Evolutionary conservation across 2,329 filamentous ascomycete genomes (phyloP).

Genomic region (Atkinsonella hypoxylon): DNA sequence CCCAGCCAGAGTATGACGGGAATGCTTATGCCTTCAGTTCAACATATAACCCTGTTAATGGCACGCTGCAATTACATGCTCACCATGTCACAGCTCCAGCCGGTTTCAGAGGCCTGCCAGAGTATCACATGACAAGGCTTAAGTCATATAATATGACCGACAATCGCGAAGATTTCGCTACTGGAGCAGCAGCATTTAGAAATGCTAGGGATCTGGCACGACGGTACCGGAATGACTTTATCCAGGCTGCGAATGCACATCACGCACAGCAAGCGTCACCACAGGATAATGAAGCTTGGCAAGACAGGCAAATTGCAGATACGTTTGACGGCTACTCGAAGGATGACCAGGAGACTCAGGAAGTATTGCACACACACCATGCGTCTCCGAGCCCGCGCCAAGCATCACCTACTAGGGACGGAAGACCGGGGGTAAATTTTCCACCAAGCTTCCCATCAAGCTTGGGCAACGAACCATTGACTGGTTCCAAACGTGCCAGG

Average conservation of each 20-base stretch:
- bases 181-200: background rate
- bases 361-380: too few relatives aligned
- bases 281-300: too few relatives aligned
- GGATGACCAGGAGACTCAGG: too few relatives aligned
- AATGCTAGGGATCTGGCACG: background rate
- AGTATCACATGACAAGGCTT: slow-evolving; percentile 26
- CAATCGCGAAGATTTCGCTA: background rate
- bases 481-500: too few relatives aligned
- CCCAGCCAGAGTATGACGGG: slow-evolving; percentile 21
- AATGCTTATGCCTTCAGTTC: slow-evolving; percentile 23
- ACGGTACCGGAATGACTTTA: background rate
- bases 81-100: slow-evolving; percentile 13
- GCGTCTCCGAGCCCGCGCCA: too few relatives aligned
- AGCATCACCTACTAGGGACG: too few relatives aligned
- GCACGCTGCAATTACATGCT: slow-evolving; percentile 22
- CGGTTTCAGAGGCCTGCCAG: slow-evolving; percentile 10
- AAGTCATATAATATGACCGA: background rate
- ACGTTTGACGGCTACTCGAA: too few relatives aligned
- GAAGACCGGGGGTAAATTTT: too few relatives aligned
- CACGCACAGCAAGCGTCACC: too few relatives aligned
- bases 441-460: too few relatives aligned
- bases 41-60: slow-evolving; percentile 20
- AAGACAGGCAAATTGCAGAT: too few relatives aligned
- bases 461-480: too few relatives aligned
- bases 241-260: background rate